phyloP scores from a whole-genome alignment of 208 protist species.

The Trypanosomatidae sp. region DNA sequence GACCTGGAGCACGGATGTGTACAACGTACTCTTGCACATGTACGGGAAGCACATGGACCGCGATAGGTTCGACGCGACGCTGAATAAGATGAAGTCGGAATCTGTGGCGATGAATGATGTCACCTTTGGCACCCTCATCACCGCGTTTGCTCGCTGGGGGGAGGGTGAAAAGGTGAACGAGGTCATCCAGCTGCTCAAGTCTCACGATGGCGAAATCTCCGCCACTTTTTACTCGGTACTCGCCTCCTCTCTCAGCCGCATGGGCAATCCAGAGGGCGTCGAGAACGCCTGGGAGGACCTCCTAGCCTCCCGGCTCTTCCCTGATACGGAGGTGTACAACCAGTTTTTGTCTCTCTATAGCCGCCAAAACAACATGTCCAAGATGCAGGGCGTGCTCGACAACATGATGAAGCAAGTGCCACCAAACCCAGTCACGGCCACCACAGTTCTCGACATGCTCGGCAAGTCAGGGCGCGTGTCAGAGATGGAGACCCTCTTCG shows the following conservation, averaged over 20 bases:
- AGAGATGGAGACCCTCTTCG: slow-evolving; percentile 87
- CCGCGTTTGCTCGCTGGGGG: slow-evolving; percentile 78
- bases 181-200: slow-evolving; percentile 77
- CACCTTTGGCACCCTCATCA: slow-evolving; percentile 89
- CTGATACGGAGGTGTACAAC: slow-evolving; percentile 87
- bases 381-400: slow-evolving; percentile 87
- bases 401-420: slow-evolving; percentile 90
- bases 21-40: slow-evolving; percentile 86
- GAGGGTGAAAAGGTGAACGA: slow-evolving; percentile 65
- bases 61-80: slow-evolving; percentile 55
- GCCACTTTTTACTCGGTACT: slow-evolving; percentile 86
- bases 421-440: slow-evolving; percentile 85
- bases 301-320: slow-evolving; percentile 77
- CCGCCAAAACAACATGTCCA: slow-evolving; percentile 66
- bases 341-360: slow-evolving; percentile 85
- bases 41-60: slow-evolving; percentile 71
- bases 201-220: slow-evolving; percentile 70
- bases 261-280: slow-evolving; percentile 81
- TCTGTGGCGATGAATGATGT: slow-evolving; percentile 86
- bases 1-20: slow-evolving; percentile 73
- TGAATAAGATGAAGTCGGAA: slow-evolving; percentile 82
- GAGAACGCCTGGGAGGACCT: slow-evolving; percentile 87
- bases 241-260: slow-evolving; percentile 74
- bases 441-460: slow-evolving; percentile 85
- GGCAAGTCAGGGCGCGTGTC: slow-evolving; percentile 84